A percentile compares a stretch with the other conserved stretches of the same genome.
These are phyloP conservation scores for Sequoiadendron giganteum DNA, from an alignment of 75 land plant genomes.

Conservation along the genomic window DNA sequence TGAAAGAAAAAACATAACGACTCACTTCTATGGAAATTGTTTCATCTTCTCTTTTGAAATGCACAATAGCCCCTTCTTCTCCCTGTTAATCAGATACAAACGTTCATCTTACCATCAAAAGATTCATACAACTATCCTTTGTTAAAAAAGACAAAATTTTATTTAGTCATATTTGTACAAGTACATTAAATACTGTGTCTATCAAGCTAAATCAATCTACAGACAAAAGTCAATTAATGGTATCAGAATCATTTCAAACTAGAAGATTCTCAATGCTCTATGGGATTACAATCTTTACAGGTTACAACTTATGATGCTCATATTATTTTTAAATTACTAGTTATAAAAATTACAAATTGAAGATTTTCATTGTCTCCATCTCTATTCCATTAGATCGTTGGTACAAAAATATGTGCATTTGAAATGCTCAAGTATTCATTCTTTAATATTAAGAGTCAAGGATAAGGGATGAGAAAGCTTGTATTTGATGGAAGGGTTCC, in stretches of 20 bases:
- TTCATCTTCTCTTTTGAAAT: conserved; percentile 43
- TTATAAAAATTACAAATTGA: not conserved
- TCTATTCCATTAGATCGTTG: not conserved
- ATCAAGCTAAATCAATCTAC: not conserved
- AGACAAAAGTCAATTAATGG: not conserved
- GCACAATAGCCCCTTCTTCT: conserved; percentile 37
- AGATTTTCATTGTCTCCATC: not conserved
- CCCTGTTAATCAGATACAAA: conserved; percentile 24
- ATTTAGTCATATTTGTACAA: not conserved
- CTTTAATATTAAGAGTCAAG: not conserved
- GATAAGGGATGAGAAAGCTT: not conserved
- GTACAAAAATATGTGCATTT: not conserved
- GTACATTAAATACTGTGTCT: not conserved
- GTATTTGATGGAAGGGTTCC: not conserved
- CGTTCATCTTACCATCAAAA: not conserved
- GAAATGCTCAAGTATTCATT: not conserved
- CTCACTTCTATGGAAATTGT: conserved; percentile 31
- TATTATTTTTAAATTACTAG: not conserved
- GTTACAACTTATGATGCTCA: not conserved
- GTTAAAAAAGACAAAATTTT: not conserved
- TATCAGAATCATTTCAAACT: not conserved
- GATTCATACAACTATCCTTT: not conserved
- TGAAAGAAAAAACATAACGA: not conserved
- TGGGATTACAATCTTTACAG: not conserved
- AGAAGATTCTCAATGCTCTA: not conserved